Evolutionary conservation across 2,329 filamentous ascomycete genomes (phyloP), one percentile per base, ranked within the genome.

Genomic region (Alternaria brassicicola): DNA sequence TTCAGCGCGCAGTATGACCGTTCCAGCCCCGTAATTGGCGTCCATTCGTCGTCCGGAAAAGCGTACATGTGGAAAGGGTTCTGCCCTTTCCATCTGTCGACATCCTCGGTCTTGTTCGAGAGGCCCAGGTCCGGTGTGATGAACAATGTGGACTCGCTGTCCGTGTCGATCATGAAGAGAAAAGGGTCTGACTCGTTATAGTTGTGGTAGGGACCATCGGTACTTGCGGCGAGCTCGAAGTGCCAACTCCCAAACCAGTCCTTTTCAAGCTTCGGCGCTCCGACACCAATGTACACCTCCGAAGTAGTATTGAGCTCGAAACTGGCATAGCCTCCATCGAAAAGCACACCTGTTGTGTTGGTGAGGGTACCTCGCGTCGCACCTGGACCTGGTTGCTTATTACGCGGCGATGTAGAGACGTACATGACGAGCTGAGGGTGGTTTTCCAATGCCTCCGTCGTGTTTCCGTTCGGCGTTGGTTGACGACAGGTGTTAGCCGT

Each of bases 401-500:
- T 90, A 12, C 82, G 79, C 2, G 81, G 70, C 3, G 86, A 86
- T 17, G 81, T 87, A 3, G 93, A 96, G 46, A 97, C 82, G 70
- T 90, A 96, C 9, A 98, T 79, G 12, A 85, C 85, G 49, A 98
- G 84, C 69, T 96, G 93, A 12, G 90, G 85, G 28, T 59, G 57
- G 48, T 54, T 60, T 21, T 49, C 59, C 1, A 80, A 75, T 13
- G 66, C 67, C 10, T 78, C 76, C 50, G 78, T 81, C 23, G 80
- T 79, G 2, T 80, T 80, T 8, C 78, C 79, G 38, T 84, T 85
- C 38, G 83, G 81, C 19, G 78, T 74, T 12, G 94, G 95, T 68
- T 96, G 92, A 25, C 86, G 78, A 76, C 95, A 99, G 1, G 91
- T 93, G 65, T 93, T 98, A 41, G 93, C 87, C 2, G 93, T 93